Evolutionary conservation across 164 flowering plant genomes (phyloP).

Genomic region (Stephania japonica): DNA sequence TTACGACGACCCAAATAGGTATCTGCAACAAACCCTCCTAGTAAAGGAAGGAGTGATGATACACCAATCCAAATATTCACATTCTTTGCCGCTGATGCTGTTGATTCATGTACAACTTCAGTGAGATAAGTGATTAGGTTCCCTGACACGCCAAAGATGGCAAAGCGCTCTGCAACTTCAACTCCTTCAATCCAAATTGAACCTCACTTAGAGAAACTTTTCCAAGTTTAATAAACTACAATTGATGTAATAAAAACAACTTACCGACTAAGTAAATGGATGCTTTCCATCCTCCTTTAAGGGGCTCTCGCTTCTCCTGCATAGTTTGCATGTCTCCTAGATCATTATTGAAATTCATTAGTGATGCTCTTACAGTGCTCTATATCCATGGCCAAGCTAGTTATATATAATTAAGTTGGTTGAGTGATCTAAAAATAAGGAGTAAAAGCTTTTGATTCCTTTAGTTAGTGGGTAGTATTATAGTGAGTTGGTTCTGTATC

Average conservation of each 20-base stretch:
- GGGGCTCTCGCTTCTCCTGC: background rate
- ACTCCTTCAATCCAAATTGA: background rate
- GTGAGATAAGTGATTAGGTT: constrained; percentile 16
- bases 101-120: constrained; percentile 1
- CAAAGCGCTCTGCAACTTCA: constrained; percentile 7
- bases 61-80: constrained; percentile 10
- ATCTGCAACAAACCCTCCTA: constrained; percentile 15
- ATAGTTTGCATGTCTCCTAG: background rate
- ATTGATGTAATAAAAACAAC: background rate
- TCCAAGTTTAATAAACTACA: background rate
- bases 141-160: background rate
- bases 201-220: background rate
- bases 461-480: background rate
- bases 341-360: background rate
- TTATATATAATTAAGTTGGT: no score
- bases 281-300: constrained; percentile 9
- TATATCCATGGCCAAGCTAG: background rate
- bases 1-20: constrained; percentile 11
- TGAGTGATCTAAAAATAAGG: background rate
- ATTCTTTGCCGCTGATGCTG: constrained; percentile 8
- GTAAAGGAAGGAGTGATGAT: constrained; percentile 4
- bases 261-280: constrained; percentile 7
- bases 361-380: background rate
- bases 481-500: background rate
- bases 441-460: background rate